Base-by-base conservation (phyloP, 75 land plant genomes). In the Cryptomeria japonica region DNA sequence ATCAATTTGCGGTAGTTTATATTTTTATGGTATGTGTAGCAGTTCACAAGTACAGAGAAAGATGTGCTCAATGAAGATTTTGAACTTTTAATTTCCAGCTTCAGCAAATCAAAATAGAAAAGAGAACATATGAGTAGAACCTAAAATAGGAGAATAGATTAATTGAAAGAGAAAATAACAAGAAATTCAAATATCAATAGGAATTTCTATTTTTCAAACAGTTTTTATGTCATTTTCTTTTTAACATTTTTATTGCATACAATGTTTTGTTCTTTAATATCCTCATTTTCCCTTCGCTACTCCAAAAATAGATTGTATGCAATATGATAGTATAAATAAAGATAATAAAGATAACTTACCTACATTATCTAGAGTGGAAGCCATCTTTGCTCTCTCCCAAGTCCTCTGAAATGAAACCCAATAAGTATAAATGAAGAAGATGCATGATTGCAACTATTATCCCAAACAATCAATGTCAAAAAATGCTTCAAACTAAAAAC, bases 331-430 rank as follows among this genome's bases (percentile, higher is more conserved):
- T 37, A 51, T 84, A 31, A 46, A 88, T 22, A 42, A 88, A 70
- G 38, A 8, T 13, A 19, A 49, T 34, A 88, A 16, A 76, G 18
- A 49, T 34, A 14, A 88, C 95, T 56, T 92, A 97, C 99, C 98
- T 80, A 97, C 91, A 90, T 90, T 90, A 86, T 95, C 98, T 87
- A 97, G 87, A 3, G 93, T 91, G 37, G 93, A 84, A 14, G 98
- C 96, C 86, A 94, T 58, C 89, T 92, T 96, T 53, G 99, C 96
- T 91, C 97, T 97, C 92, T 97, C 99, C 98, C 99, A 97, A 49
- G 99, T 97, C 89, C 99, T 95, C 99, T 97, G 88, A 68, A 89
- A 38, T 31, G 22, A 1, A 89, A 41, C 22, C n/a, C 25, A 83
- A 83, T 41, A 37, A 1, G 34, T 75, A 32, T 34, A 34, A 75